phyloP scores from a whole-genome alignment of 169 alveolate genomes.

The Theileria luwenshuni region DNA sequence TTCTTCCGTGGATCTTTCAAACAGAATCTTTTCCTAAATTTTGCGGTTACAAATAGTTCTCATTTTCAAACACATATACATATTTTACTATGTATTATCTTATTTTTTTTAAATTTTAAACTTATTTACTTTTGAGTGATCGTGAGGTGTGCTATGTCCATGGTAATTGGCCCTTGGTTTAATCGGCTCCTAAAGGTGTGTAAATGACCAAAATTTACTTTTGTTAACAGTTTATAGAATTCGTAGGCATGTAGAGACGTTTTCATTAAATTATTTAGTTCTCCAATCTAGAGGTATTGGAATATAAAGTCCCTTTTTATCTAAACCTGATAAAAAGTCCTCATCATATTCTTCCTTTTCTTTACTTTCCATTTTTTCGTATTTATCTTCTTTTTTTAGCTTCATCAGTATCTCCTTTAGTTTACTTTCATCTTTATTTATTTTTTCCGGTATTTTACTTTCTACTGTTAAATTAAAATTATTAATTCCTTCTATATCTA shows the following conservation, averaged over 20 bases:
- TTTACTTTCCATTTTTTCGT: background rate
- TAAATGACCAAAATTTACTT: background rate
- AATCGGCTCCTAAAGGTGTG: background rate
- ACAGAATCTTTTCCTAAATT: conserved; percentile 26
- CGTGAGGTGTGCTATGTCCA: conserved; percentile 4
- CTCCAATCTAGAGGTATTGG: conserved; percentile 33
- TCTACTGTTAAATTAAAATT: too few relatives aligned
- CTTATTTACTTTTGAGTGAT: conserved; percentile 9
- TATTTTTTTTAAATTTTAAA: background rate
- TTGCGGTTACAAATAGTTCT: too few relatives aligned
- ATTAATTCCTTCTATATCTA: conserved; percentile 13
- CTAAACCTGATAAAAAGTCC: conserved; percentile 29
- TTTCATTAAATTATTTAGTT: conserved; percentile 5
- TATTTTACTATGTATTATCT: too few relatives aligned
- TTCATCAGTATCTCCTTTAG: too few relatives aligned
- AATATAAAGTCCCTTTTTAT: conserved; percentile 17
- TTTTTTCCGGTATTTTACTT: background rate
- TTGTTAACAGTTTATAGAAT: conserved; percentile 1
- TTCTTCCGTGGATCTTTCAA: conserved; percentile 26
- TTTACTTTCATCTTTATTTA: too few relatives aligned
- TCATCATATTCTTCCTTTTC: background rate
- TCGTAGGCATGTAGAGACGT: conserved; percentile 11
- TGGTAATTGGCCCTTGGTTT: background rate
- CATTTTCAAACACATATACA: too few relatives aligned
- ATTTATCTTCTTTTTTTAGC: background rate